These are phyloP conservation scores for Neonectria punicea DNA, from an alignment of 2,329 filamentous ascomycete species.

Conservation along the genomic window DNA sequence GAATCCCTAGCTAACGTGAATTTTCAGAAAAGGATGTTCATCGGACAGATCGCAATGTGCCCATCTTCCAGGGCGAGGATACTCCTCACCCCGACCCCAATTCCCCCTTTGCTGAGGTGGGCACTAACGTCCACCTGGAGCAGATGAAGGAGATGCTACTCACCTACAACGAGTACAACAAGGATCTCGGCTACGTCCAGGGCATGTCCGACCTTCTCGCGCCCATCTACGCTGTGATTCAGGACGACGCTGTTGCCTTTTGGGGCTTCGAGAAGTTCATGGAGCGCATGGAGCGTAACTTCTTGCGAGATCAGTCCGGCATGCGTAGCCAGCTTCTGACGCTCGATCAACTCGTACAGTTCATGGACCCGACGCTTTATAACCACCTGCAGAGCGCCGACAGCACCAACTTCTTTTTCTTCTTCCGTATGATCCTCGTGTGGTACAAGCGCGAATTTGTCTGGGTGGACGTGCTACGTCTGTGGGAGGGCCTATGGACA, in stretches of 20 bases:
- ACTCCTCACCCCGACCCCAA: slow-evolving; percentile 96
- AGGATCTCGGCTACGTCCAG: slow-evolving; percentile 94
- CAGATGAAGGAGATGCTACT: slow-evolving; percentile 99
- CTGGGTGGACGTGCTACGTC: slow-evolving; percentile 84
- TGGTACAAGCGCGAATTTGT: slow-evolving; percentile 99
- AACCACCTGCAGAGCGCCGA: slow-evolving; percentile 89
- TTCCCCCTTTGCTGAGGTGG: slow-evolving; percentile 90
- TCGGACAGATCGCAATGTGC: slow-evolving; percentile 91
- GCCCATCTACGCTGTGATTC: slow-evolving; percentile 95
- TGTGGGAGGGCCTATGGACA: slow-evolving; percentile 97
- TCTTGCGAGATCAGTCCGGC: slow-evolving; percentile 92
- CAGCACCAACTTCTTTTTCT: slow-evolving; percentile 99
- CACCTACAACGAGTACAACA: slow-evolving; percentile 98
- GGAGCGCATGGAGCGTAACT: slow-evolving; percentile 98
- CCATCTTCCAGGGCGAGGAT: slow-evolving; percentile 96
- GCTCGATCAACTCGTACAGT: slow-evolving; percentile 92
- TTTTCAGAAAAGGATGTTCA: slow-evolving; percentile 95
- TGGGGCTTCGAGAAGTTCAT: slow-evolving; percentile 98
- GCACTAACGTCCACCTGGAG: slow-evolving; percentile 97
- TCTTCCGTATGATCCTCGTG: slow-evolving; percentile 98
- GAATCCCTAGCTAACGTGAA: slow-evolving; percentile 27
- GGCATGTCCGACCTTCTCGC: slow-evolving; percentile 98
- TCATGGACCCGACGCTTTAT: slow-evolving; percentile 96
- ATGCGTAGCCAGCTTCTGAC: slow-evolving; percentile 94
- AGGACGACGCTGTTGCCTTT: slow-evolving; percentile 96